A percentile compares a stretch with the other conserved stretches of the same genome.
These are phyloP conservation scores for Naematelia aurantialba DNA, from an alignment of 768 basidiomycete species.

Conservation along the genomic window DNA sequence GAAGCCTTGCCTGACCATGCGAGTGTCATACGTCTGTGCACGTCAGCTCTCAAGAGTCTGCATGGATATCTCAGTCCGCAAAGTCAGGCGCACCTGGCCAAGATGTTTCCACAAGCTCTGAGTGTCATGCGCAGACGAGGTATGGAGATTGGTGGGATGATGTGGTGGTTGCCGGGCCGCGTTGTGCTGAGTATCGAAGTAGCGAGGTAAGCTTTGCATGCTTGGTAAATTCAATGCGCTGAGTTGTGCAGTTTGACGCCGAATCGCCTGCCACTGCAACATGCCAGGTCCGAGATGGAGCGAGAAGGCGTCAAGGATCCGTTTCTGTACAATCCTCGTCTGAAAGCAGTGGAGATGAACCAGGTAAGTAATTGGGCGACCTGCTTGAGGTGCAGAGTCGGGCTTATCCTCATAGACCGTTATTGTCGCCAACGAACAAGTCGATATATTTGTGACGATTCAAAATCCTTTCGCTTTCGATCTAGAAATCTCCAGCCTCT, in stretches of 20 bases:
- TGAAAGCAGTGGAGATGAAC: slow-evolving; percentile 55
- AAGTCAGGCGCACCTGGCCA: slow-evolving; percentile 77
- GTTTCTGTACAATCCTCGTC: slow-evolving; percentile 86
- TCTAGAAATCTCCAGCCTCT: slow-evolving; percentile 75
- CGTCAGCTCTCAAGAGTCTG: slow-evolving; percentile 76
- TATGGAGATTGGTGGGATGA: slow-evolving; percentile 56
- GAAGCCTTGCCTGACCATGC: slow-evolving; percentile 86
- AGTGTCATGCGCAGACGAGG: slow-evolving; percentile 73
- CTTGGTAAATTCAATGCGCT: slow-evolving; percentile 8
- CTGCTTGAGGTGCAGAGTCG: background rate
- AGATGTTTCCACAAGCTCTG: slow-evolving; percentile 68
- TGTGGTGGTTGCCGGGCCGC: slow-evolving; percentile 78
- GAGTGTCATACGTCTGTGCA: slow-evolving; percentile 78
- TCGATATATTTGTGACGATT: slow-evolving; percentile 79
- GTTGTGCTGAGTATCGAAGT: slow-evolving; percentile 76
- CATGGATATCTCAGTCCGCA: slow-evolving; percentile 64
- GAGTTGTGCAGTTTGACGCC: slow-evolving; percentile 59
- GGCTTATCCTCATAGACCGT: slow-evolving; percentile 57
- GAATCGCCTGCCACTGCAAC: slow-evolving; percentile 69
- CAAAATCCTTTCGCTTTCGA: slow-evolving; percentile 91
- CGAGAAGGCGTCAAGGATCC: slow-evolving; percentile 62
- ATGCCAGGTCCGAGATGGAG: slow-evolving; percentile 53
- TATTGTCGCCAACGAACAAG: slow-evolving; percentile 74
- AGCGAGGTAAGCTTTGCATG: slow-evolving; percentile 60
- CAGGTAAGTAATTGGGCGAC: slow-evolving; percentile 55